Evolutionary conservation across 345 rosid species (phyloP).

Genomic region (Adansonia digitata): DNA sequence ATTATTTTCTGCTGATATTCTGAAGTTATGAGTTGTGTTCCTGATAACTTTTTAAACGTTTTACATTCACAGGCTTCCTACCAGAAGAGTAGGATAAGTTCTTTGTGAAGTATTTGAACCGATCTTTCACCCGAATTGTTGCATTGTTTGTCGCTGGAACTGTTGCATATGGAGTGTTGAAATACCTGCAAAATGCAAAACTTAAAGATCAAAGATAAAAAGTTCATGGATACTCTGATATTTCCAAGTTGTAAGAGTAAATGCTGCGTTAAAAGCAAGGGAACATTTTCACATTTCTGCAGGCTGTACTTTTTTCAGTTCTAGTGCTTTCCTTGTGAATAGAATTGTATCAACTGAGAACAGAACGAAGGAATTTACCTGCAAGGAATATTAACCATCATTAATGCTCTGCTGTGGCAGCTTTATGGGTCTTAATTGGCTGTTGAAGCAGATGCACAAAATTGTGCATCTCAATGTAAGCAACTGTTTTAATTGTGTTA

Average conservation of each 20-base stretch:
- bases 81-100: conserved; percentile 80
- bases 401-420: neutral
- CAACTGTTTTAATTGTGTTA: neutral
- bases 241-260: neutral
- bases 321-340: neutral
- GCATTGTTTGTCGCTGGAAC: conserved; percentile 74
- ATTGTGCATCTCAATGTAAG: neutral
- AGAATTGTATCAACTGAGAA: neutral
- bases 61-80: conserved; percentile 57
- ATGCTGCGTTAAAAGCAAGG: neutral
- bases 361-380: neutral
- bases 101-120: conserved; percentile 79
- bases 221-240: neutral
- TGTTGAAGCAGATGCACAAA: neutral
- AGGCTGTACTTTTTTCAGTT: neutral
- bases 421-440: neutral
- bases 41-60: conserved; percentile 2
- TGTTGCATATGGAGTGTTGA: conserved; percentile 61
- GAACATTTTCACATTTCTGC: neutral
- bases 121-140: conserved; percentile 77
- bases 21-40: conserved; percentile 8
- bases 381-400: neutral
- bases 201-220: conserved; percentile 49
- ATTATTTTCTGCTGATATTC: neutral
- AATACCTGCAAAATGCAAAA: conserved; percentile 77